Evolutionary conservation across 305 asterid species (phyloP).

Genomic region (Euphrasia arctica): DNA sequence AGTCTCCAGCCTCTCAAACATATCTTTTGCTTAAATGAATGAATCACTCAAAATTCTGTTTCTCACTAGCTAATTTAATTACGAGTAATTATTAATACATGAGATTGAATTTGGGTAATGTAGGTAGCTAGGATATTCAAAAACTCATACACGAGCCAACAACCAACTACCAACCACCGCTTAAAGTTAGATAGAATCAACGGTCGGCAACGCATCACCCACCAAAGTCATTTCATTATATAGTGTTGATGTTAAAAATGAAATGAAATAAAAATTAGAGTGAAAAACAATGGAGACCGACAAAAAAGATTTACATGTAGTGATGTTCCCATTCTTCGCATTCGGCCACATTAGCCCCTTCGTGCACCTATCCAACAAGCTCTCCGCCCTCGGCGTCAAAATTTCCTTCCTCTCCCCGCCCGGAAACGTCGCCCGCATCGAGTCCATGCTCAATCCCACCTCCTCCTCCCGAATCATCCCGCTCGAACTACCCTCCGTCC

Average conservation of each 20-base stretch:
- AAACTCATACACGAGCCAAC: too few species aligned
- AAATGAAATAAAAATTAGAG: background rate
- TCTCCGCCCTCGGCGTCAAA: slow-evolving; percentile 36
- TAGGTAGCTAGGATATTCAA: too few species aligned
- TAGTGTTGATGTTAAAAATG: background rate
- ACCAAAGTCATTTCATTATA: background rate
- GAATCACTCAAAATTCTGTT: too few species aligned
- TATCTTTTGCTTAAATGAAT: too few species aligned
- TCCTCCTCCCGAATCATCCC: slow-evolving; percentile 33
- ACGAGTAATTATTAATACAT: too few species aligned
- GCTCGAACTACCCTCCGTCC: slow-evolving; percentile 40
- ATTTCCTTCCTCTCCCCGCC: slow-evolving; percentile 45
- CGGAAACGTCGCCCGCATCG: slow-evolving; percentile 35
- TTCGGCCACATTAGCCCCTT: slow-evolving; percentile 59
- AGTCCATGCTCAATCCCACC: slow-evolving; percentile 36
- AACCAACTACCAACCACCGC: background rate
- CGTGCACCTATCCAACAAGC: slow-evolving; percentile 46
- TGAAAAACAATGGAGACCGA: slow-evolving; percentile 10
- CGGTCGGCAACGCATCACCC: background rate
- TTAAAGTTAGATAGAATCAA: background rate
- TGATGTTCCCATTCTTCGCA: slow-evolving; percentile 53
- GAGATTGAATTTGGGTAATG: too few species aligned
- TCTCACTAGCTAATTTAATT: too few species aligned
- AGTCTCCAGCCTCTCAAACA: background rate
- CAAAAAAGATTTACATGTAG: slow-evolving; percentile 31